Base-by-base conservation (phyloP, 164 flowering plant genomes). In the Warburgia ugandensis region DNA sequence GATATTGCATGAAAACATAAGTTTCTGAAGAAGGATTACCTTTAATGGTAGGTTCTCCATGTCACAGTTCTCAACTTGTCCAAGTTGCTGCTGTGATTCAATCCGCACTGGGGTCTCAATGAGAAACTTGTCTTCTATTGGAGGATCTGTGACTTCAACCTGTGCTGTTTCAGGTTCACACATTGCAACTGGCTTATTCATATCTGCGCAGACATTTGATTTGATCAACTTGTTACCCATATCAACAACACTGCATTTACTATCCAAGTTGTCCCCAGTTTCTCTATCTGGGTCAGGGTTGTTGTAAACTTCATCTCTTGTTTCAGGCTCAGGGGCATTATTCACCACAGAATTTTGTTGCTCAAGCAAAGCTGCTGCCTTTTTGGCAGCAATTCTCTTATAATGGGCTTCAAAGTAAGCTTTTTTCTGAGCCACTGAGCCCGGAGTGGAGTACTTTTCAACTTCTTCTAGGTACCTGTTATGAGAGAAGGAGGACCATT, bases 401-500 rank as follows among this genome's bases (percentile, higher is more conserved):
- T 73, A 84, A 74, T 75, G 84, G 11, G 95, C 88, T 63, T 90
- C 95, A 66, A 90, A 86, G 42, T 73, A 82, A 16, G 97, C 97
- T 57, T 77, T 84, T 75, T 72, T 90, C 68, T 76, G 71, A 26
- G 95, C 94, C 56, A 90, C 97, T 29, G 88, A 71, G 43, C 97
- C 95, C 0, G 94, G 91, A 43, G 56, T 82, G 2, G 94, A 68
- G 59, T 60, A 70, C 59, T 67, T 80, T 73, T 82, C 74, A 1
- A 70, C 84, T 61, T 90, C 97, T 69, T 90, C 97, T 54, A 82
- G 48, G 70, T 80, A 68, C 16, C 86, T 76, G 38, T 90, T 86
- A 49, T 77, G 80, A 44, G 80, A 68, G 59, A 86, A 90, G 9
- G 79, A 51, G 26, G 97, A 90, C 83, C 84, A 86, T 65, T 69